Percentiles rank a stretch among this genome's conserved stretches.
These are phyloP conservation scores for Talaromyces trachyspermus DNA, from an alignment of 495 filamentous ascomycete species.

Conservation along the genomic window DNA sequence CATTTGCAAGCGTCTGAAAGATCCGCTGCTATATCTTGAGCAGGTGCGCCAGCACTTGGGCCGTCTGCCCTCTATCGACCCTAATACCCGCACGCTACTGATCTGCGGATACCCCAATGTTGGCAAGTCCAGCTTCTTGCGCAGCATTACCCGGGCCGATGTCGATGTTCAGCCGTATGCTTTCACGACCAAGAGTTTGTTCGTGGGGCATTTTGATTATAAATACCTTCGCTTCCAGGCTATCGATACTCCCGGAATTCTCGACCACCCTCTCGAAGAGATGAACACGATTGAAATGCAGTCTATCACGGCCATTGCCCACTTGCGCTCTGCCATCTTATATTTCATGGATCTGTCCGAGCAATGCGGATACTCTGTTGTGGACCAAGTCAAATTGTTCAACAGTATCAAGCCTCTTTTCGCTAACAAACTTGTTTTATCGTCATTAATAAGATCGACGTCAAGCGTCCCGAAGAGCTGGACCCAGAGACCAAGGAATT, in stretches of 20 bases:
- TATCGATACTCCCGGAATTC: slow-evolving; percentile 86
- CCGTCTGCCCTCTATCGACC: slow-evolving; percentile 94
- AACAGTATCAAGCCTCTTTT: slow-evolving; percentile 94
- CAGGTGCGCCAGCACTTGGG: slow-evolving; percentile 97
- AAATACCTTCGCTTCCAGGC: slow-evolving; percentile 92
- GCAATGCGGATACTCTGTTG: slow-evolving; percentile 92
- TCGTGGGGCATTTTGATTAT: slow-evolving; percentile 98
- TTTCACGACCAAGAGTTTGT: slow-evolving; percentile 96
- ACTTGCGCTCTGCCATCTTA: slow-evolving; percentile 85
- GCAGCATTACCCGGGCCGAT: slow-evolving; percentile 87
- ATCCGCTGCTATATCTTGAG: slow-evolving; percentile 90
- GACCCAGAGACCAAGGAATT: slow-evolving; percentile 71
- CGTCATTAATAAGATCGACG: slow-evolving; percentile 96
- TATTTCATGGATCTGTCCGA: slow-evolving; percentile 99
- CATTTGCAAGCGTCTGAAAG: slow-evolving; percentile 85
- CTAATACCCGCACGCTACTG: slow-evolving; percentile 87
- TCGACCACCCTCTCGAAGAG: slow-evolving; percentile 96
- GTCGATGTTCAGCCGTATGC: slow-evolving; percentile 97
- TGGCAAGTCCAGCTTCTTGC: slow-evolving; percentile 91
- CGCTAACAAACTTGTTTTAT: slow-evolving; percentile 91
- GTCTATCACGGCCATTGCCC: slow-evolving; percentile 93
- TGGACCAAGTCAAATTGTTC: slow-evolving; percentile 87
- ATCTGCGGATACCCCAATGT: slow-evolving; percentile 98
- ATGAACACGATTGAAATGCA: slow-evolving; percentile 99
- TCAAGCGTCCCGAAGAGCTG: slow-evolving; percentile 79